phyloP scores from a whole-genome alignment of 257 asterid species.

The Cruciata laevipes region DNA sequence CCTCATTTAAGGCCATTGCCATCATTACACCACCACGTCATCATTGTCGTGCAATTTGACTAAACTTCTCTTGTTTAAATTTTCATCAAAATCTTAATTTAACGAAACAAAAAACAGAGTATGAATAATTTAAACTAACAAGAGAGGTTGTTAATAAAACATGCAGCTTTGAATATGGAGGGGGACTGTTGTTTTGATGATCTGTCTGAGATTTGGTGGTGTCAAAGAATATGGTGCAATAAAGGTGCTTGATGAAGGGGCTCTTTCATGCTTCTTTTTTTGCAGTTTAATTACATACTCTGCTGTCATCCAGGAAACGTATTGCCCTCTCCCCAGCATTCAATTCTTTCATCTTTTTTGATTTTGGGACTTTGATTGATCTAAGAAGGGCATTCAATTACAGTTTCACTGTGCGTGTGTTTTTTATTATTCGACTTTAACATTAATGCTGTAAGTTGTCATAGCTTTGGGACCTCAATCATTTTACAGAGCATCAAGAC shows the following conservation, averaged over 20 bases:
- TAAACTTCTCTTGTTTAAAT: too few relatives aligned
- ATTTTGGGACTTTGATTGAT: not conserved
- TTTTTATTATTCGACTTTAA: not conserved
- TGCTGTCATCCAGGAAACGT: not conserved
- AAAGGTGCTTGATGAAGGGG: constrained; percentile 6
- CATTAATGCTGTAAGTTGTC: not conserved
- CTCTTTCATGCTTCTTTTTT: constrained; percentile 9
- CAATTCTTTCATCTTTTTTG: constrained; percentile 1
- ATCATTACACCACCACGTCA: constrained; percentile 58
- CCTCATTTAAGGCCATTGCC: constrained; percentile 34
- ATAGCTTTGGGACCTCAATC: not conserved
- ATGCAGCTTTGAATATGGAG: too few relatives aligned
- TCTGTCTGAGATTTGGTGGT: constrained; percentile 3
- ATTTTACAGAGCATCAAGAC: constrained; percentile 15
- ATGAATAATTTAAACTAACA: too few relatives aligned
- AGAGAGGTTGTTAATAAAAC: not conserved
- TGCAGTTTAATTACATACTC: constrained; percentile 1
- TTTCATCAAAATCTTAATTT: too few relatives aligned
- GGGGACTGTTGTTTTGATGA: not conserved
- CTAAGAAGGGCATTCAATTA: not conserved
- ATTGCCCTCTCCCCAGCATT: constrained; percentile 11
- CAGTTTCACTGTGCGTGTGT: constrained; percentile 2
- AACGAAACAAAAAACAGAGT: too few relatives aligned
- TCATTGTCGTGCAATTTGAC: constrained; percentile 29
- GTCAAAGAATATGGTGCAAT: constrained; percentile 1